Conservation (phyloP, 2,329 filamentous ascomycete species). For the Xylaria sp. region DNA sequence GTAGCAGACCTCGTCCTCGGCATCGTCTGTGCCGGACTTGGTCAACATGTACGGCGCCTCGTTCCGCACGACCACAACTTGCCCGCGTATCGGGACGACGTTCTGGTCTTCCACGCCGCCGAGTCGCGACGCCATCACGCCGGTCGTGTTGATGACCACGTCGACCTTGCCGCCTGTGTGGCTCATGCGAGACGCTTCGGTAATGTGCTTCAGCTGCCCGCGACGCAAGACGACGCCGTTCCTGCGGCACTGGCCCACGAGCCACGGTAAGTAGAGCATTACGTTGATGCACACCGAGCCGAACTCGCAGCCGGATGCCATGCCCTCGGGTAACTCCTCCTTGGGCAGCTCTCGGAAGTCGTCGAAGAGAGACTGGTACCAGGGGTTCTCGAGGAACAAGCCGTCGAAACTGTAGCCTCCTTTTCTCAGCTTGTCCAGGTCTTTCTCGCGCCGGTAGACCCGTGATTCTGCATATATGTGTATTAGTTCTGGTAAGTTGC, state of each 20-base stretch:
- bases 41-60: constrained; percentile 76
- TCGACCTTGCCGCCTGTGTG: constrained; percentile 68
- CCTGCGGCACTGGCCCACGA: constrained; percentile 81
- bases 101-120: constrained; percentile 82
- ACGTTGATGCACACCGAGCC: constrained; percentile 93
- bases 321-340: constrained; percentile 69
- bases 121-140: constrained; percentile 77
- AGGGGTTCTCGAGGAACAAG: constrained; percentile 74
- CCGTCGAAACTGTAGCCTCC: constrained; percentile 70
- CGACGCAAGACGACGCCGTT: constrained; percentile 77
- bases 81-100: constrained; percentile 81
- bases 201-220: constrained; percentile 73
- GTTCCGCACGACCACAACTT: constrained; percentile 86
- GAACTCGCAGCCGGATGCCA: constrained; percentile 79
- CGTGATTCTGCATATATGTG: constrained; percentile 54
- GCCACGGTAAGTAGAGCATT: constrained; percentile 86
- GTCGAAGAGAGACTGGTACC: constrained; percentile 77
- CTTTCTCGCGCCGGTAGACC: constrained; percentile 70
- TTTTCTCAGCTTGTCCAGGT: constrained; percentile 56
- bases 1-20: constrained; percentile 77
- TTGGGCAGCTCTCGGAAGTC: constrained; percentile 73
- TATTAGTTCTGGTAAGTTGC: neutral
- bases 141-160: constrained; percentile 86
- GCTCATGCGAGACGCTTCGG: constrained; percentile 72
- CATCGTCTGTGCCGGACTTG: constrained; percentile 79